These are phyloP conservation scores for Sabuloglossum arenarium DNA, from an alignment of 495 filamentous ascomycete genomes.

Conservation along the genomic window DNA sequence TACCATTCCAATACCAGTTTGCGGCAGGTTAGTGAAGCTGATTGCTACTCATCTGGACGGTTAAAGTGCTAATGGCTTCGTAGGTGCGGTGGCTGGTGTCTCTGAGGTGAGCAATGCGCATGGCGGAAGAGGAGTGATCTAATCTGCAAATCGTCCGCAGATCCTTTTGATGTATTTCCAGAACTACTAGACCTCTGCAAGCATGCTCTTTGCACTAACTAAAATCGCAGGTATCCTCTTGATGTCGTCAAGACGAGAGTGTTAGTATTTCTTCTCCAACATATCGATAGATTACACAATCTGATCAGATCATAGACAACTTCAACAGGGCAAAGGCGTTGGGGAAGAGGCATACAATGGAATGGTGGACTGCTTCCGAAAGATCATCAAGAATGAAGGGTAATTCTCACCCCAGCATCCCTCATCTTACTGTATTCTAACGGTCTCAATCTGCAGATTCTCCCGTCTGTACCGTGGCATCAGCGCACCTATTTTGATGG, in stretches of 20 bases:
- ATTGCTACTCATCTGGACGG: not conserved
- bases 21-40: slow-evolving; percentile 36
- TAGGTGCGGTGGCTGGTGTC: slow-evolving; percentile 71
- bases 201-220: slow-evolving; percentile 16
- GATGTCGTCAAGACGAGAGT: slow-evolving; percentile 97
- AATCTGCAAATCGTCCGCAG: not conserved
- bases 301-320: slow-evolving; percentile 34
- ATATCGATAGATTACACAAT: slow-evolving; percentile 2
- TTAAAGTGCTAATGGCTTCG: slow-evolving; percentile 10
- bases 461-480: slow-evolving; percentile 91
- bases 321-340: slow-evolving; percentile 49
- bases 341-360: slow-evolving; percentile 76
- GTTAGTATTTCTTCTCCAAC: slow-evolving; percentile 26
- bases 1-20: slow-evolving; percentile 76
- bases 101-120: slow-evolving; percentile 41
- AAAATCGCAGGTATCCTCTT: slow-evolving; percentile 63
- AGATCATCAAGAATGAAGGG: slow-evolving; percentile 92
- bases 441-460: slow-evolving; percentile 28
- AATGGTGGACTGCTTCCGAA: slow-evolving; percentile 93
- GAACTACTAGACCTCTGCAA: slow-evolving; percentile 7
- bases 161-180: slow-evolving; percentile 8
- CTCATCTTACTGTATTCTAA: not conserved
- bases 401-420: slow-evolving; percentile 19
- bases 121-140: not conserved
- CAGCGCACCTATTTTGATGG: slow-evolving; percentile 89